phyloP scores from a whole-genome alignment of 2,329 filamentous ascomycete genomes.

The Bipolaris victoriae region DNA sequence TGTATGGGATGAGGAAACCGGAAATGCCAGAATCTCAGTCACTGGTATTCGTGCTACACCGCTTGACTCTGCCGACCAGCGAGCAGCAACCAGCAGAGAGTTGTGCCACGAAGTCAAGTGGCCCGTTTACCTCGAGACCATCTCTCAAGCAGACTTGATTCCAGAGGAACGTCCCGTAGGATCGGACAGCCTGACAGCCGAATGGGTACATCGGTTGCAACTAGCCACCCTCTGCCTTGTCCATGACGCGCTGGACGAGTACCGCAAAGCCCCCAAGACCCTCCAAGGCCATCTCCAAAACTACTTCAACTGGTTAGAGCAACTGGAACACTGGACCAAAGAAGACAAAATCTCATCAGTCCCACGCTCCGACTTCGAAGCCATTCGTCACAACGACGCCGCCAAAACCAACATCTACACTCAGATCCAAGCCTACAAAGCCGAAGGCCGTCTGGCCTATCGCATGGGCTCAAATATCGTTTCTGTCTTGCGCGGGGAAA shows the following conservation, averaged over 20 bases:
- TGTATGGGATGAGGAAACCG: background rate
- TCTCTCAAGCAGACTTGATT: background rate
- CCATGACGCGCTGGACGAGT: slow-evolving; percentile 1
- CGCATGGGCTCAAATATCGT: background rate
- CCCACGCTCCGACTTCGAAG: background rate
- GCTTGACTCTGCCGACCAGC: slow-evolving; percentile 2
- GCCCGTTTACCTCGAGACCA: background rate
- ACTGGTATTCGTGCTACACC: slow-evolving; percentile 3
- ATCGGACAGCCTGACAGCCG: background rate
- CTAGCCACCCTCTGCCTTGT: slow-evolving; percentile 5
- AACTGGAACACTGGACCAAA: background rate
- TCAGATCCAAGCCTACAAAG: slow-evolving; percentile 1
- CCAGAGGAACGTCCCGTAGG: background rate
- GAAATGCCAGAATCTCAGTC: background rate
- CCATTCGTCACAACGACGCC: background rate
- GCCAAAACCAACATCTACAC: slow-evolving; percentile 2
- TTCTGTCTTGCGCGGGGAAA: background rate
- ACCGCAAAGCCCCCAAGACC: background rate
- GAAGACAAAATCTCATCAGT: slow-evolving; percentile 4
- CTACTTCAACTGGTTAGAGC: background rate
- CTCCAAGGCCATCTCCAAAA: background rate
- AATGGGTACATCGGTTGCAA: slow-evolving; percentile 2
- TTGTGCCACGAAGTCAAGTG: slow-evolving; percentile 4
- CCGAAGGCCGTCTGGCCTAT: slow-evolving; percentile 2
- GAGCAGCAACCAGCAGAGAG: background rate